Percentiles rank a stretch among this genome's conserved stretches.
Conservation (phyloP, 352 stramenopile genomes). For the Halophytophthora batemanensis region DNA sequence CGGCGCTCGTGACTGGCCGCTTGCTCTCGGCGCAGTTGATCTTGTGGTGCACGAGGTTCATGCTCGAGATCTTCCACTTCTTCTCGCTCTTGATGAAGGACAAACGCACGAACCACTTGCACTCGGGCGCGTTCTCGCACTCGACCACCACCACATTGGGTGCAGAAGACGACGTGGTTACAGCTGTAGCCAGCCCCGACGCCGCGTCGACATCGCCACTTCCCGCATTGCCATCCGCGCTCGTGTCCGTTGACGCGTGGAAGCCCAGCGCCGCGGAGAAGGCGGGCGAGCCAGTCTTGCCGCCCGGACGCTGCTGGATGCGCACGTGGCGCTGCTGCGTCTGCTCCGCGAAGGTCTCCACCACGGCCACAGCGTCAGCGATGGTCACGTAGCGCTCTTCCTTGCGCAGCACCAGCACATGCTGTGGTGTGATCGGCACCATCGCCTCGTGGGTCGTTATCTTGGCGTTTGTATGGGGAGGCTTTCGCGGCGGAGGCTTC, state of each 20-base stretch:
- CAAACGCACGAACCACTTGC: constrained; percentile 76
- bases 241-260: not conserved
- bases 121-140: constrained; percentile 58
- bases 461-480: no score
- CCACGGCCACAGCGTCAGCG: constrained; percentile 53
- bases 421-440: constrained; percentile 3
- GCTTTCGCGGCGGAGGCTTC: no score
- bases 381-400: constrained; percentile 62
- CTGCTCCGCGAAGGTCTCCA: constrained; percentile 57
- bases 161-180: constrained; percentile 9
- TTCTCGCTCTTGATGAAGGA: constrained; percentile 60
- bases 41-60: constrained; percentile 63
- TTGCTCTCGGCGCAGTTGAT: constrained; percentile 43
- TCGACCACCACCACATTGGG: constrained; percentile 54
- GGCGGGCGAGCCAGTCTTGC: constrained; percentile 2
- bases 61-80: constrained; percentile 74
- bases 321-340: constrained; percentile 51
- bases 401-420: constrained; percentile 37
- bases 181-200: not conserved
- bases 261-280: no score
- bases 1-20: constrained; percentile 1
- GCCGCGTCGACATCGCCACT: not conserved
- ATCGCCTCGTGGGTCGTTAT: no score
- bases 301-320: constrained; percentile 34
- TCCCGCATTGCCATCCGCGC: not conserved